Conservation (phyloP, 805 yeast species). For the Ogataea saltuana region DNA sequence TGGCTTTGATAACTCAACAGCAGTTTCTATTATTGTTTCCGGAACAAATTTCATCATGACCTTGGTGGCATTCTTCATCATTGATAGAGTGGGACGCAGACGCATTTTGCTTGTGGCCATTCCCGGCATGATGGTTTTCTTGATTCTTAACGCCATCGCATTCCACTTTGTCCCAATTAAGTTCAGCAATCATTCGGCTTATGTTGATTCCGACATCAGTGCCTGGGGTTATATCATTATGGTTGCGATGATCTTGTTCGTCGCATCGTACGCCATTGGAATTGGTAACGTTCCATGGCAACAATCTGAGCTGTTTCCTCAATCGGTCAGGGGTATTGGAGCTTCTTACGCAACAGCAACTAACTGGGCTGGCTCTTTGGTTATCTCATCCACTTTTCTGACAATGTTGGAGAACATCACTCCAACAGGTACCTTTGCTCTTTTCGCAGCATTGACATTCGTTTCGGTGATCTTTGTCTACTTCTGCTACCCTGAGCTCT, state of each 20-base stretch:
- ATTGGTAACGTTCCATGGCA: constrained; percentile 99
- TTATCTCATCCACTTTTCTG: constrained; percentile 87
- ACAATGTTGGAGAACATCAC: constrained; percentile 93
- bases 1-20: constrained; percentile 88
- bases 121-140: constrained; percentile 79
- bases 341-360: constrained; percentile 88
- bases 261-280: constrained; percentile 90
- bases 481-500: constrained; percentile 89
- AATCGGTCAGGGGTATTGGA: constrained; percentile 90
- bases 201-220: constrained; percentile 49
- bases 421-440: constrained; percentile 91
- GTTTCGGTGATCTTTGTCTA: constrained; percentile 71
- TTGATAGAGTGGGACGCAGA: constrained; percentile 89
- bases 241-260: constrained; percentile 80
- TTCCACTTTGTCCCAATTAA: constrained; percentile 79
- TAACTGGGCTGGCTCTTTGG: constrained; percentile 93
- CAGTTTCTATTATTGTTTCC: constrained; percentile 89
- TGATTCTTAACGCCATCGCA: constrained; percentile 82
- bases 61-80: constrained; percentile 77
- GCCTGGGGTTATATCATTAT: constrained; percentile 91
- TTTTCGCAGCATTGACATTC: constrained; percentile 81
- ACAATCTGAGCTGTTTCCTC: constrained; percentile 93
- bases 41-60: constrained; percentile 94
- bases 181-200: constrained; percentile 50
- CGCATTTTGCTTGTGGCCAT: constrained; percentile 73